phyloP scores from a whole-genome alignment of 768 basidiomycete species.

The Tylopilus sp. region DNA sequence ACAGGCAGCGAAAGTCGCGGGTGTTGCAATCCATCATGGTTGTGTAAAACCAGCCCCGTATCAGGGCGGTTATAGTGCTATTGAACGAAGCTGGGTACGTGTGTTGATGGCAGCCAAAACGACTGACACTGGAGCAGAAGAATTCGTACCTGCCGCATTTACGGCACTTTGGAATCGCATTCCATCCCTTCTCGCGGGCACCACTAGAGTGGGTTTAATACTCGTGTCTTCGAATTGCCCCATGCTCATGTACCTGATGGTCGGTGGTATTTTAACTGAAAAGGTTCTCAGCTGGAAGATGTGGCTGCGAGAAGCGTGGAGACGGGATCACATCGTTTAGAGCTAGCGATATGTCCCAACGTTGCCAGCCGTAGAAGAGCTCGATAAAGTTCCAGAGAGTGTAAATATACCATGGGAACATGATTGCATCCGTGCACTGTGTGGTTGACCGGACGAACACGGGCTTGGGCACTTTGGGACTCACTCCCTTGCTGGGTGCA shows the following conservation, averaged over 20 bases:
- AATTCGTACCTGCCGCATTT: constrained; percentile 39
- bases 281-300: constrained; percentile 8
- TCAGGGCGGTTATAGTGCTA: constrained; percentile 46
- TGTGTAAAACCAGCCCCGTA: constrained; percentile 50
- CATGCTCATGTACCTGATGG: not conserved
- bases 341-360: constrained; percentile 12
- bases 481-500: constrained; percentile 13
- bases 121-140: not conserved
- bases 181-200: constrained; percentile 31
- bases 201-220: constrained; percentile 9
- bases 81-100: constrained; percentile 39
- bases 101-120: not conserved
- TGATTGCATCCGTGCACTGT: not conserved
- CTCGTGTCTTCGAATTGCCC: not conserved
- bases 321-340: constrained; percentile 15
- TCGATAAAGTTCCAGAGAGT: constrained; percentile 13
- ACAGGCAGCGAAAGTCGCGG: constrained; percentile 44
- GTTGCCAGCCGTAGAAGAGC: constrained; percentile 7
- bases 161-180: constrained; percentile 39
- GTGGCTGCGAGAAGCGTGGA: constrained; percentile 10
- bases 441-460: constrained; percentile 7
- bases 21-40: constrained; percentile 40
- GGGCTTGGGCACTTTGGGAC: constrained; percentile 10
- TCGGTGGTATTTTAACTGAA: constrained; percentile 15
- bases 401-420: not conserved